A percentile compares a stretch with the other conserved stretches of the same genome.
Evolutionary conservation across 208 protist genomes (phyloP).

Genomic region (Trypanosoma mega): DNA sequence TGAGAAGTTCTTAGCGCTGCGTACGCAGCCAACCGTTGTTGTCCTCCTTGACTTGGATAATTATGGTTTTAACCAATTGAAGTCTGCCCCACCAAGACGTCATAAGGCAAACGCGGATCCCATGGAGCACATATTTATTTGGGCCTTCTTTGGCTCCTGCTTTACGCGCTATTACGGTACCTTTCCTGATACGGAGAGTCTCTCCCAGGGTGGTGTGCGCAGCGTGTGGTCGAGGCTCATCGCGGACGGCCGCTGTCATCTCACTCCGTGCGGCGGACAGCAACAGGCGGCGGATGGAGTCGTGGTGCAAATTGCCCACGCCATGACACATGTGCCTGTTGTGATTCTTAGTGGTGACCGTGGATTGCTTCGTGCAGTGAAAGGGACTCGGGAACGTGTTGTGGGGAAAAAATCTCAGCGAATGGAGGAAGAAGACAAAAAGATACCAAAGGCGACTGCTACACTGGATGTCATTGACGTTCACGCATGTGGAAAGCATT

Average conservation of each 20-base stretch:
- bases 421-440: too few species aligned
- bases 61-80: conserved; percentile 89
- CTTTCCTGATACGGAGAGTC: conserved; percentile 56
- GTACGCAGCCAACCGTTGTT: conserved; percentile 31
- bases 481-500: conserved; percentile 53
- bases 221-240: conserved; percentile 59
- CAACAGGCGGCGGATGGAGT: conserved; percentile 73
- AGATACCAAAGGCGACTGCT: conserved; percentile 27
- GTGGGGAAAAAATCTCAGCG: conserved; percentile 52
- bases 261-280: conserved; percentile 79
- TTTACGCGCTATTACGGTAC: conserved; percentile 70
- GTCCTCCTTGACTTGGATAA: conserved; percentile 89
- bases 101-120: conserved; percentile 12
- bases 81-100: conserved; percentile 39
- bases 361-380: conserved; percentile 40
- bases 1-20: conserved; percentile 17
- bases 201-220: conserved; percentile 39
- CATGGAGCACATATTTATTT: conserved; percentile 66
- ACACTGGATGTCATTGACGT: conserved; percentile 62
- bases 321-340: conserved; percentile 36
- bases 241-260: conserved; percentile 29
- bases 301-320: conserved; percentile 52
- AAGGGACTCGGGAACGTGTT: conserved; percentile 24
- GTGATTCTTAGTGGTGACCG: conserved; percentile 61
- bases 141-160: conserved; percentile 87